phyloP scores from a whole-genome alignment of 2,329 filamentous ascomycete species.

The Trichophyton simii region DNA sequence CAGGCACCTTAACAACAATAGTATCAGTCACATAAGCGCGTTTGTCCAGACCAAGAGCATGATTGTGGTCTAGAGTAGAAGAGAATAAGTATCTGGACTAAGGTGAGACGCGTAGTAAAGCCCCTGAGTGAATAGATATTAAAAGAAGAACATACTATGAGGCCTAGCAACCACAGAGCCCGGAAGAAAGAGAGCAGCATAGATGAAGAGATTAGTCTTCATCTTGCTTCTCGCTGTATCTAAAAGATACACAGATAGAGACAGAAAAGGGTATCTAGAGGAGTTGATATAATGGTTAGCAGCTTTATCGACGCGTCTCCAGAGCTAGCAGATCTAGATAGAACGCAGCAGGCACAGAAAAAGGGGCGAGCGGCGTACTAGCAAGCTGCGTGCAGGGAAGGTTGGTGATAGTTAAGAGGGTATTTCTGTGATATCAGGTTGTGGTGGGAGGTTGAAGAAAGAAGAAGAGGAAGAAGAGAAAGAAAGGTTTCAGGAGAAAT shows the following conservation, averaged over 20 bases:
- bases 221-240: constrained; percentile 24
- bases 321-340: too few relatives aligned
- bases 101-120: neutral
- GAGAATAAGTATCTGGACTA: neutral
- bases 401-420: neutral
- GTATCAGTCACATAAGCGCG: constrained; percentile 27
- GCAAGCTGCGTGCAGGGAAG: neutral
- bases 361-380: neutral
- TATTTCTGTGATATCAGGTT: neutral
- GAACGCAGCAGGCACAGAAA: neutral
- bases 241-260: neutral
- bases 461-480: neutral
- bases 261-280: neutral
- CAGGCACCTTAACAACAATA: constrained; percentile 32
- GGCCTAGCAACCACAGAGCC: constrained; percentile 34
- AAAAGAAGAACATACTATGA: constrained; percentile 18
- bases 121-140: neutral
- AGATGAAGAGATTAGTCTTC: constrained; percentile 31
- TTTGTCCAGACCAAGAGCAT: constrained; percentile 26
- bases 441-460: neutral
- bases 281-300: neutral
- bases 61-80: constrained; percentile 8
- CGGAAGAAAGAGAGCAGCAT: constrained; percentile 30
- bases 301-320: neutral
- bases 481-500: neutral